Percentiles rank a stretch among this genome's conserved stretches.
Conservation (phyloP, 352 stramenopile species). For the Aphanomyces euteiches region DNA sequence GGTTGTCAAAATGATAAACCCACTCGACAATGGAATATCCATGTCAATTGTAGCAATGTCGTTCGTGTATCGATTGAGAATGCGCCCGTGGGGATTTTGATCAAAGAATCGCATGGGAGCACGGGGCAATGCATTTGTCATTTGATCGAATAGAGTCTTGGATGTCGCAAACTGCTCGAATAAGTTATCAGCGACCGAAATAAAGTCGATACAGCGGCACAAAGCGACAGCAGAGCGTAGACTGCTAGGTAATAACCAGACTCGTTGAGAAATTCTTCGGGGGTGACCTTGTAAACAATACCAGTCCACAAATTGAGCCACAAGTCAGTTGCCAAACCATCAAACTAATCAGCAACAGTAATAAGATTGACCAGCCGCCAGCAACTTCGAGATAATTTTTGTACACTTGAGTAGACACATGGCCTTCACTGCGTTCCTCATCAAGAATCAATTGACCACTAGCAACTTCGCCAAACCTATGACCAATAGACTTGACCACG, state of each 20-base stretch:
- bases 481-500: too few species aligned
- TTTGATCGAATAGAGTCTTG: slow-evolving; percentile 33
- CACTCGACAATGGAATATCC: slow-evolving; percentile 55
- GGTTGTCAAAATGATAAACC: slow-evolving; percentile 62
- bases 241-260: slow-evolving; percentile 45
- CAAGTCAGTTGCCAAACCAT: slow-evolving; percentile 3
- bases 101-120: slow-evolving; percentile 51
- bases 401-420: slow-evolving; percentile 41
- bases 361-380: slow-evolving; percentile 7
- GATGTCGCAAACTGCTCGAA: slow-evolving; percentile 48
- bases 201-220: slow-evolving; percentile 51
- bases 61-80: slow-evolving; percentile 41
- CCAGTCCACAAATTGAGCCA: slow-evolving; percentile 3
- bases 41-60: slow-evolving; percentile 43
- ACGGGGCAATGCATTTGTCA: slow-evolving; percentile 30
- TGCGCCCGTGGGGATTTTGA: slow-evolving; percentile 38
- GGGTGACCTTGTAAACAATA: background rate
- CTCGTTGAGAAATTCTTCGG: background rate
- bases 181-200: slow-evolving; percentile 59
- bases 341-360: background rate
- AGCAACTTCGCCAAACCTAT: too few species aligned
- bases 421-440: slow-evolving; percentile 34
- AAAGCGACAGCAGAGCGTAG: slow-evolving; percentile 52
- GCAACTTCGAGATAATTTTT: slow-evolving; percentile 45
- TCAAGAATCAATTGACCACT: slow-evolving; percentile 7